Evolutionary conservation across 345 rosid species (phyloP).

Genomic region (Moringa oleifera): DNA sequence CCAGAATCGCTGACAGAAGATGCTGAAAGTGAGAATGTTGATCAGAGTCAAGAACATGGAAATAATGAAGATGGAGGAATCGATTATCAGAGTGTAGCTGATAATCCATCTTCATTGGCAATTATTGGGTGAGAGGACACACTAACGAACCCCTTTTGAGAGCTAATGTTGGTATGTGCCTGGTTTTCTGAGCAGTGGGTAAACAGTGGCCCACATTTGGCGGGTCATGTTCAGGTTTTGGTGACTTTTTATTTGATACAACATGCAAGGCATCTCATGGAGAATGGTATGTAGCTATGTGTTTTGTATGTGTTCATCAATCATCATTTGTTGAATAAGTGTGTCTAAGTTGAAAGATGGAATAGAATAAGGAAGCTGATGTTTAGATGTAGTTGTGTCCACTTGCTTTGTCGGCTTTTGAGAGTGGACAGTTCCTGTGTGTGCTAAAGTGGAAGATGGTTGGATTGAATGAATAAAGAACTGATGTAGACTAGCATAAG

Average conservation of each 20-base stretch:
- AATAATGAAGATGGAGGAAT: slow-evolving; percentile 23
- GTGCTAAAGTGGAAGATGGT: slow-evolving; percentile 23
- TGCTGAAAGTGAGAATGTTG: slow-evolving; percentile 23
- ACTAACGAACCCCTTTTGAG: slow-evolving; percentile 10
- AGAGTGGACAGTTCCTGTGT: slow-evolving; percentile 9
- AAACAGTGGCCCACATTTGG: background rate
- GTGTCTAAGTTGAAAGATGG: slow-evolving; percentile 4
- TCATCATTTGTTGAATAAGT: slow-evolving; percentile 31
- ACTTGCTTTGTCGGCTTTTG: background rate
- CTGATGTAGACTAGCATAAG: slow-evolving; percentile 13
- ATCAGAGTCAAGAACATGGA: slow-evolving; percentile 26
- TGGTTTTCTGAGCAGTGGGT: slow-evolving; percentile 11
- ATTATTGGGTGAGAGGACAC: slow-evolving; percentile 26
- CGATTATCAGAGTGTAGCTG: slow-evolving; percentile 22
- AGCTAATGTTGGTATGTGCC: slow-evolving; percentile 6
- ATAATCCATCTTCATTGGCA: slow-evolving; percentile 28
- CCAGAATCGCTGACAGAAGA: slow-evolving; percentile 30
- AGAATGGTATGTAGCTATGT: slow-evolving; percentile 10
- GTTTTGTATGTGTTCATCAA: slow-evolving; percentile 21
- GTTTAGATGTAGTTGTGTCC: background rate
- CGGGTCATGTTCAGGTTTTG: slow-evolving; percentile 7
- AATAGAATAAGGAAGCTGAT: slow-evolving; percentile 19
- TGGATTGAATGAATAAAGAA: slow-evolving; percentile 13
- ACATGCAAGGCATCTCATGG: background rate
- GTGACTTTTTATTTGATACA: background rate